Base-by-base conservation (phyloP, 2,329 filamentous ascomycete species). In the Akanthomyces muscarius region DNA sequence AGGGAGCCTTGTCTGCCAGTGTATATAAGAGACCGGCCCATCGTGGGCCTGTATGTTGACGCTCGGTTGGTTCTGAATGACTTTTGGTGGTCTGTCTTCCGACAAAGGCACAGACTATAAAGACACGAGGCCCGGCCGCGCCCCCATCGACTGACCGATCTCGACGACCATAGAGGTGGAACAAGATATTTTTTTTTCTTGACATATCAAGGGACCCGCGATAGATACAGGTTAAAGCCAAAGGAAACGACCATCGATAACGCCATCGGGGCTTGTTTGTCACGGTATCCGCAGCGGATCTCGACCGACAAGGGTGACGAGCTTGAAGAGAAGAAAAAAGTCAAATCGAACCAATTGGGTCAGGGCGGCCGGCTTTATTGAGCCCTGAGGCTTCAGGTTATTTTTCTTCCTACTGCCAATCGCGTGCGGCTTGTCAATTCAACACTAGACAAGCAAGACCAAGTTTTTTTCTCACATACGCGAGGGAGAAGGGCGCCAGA, bases 251-350 rank as follows among this genome's bases (percentile, higher is more conserved):
- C 13, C 33, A 36, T 8, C 2, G 10, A 61, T n/a, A 61, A 38
- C 50, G 48, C 48, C 50, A 61, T 53, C 38, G 41, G 38, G 48
- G 5, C 25, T 38, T 33, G 58, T 54, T 47, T 47, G 41, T 61
- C 42, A 62, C 30, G 16, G 60, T 62, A 50, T 62, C 60, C 60
- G 60, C 60, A 55, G 60, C 60, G 60, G 60, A 62, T 44, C 60
- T 62, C 18, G 58, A 50, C 51, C 23, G 47, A 54, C 48, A 61
- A 47, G 58, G 28, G 38, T 42, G 57, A 52, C 57, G 21, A 52
- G 21, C 18, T 25, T 30, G 25, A 48, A 47, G 36, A 60, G 23
- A 50, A 5, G 16, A n/a, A 33, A 36, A 45, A 36, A 36, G 38
- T 53, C 41, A 25, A 42, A 44, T 52, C 23, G 21, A n/a, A 28